Evolutionary conservation across 2,329 filamentous ascomycete genomes (phyloP).

Genomic region (Fusarium fracticaudum): DNA sequence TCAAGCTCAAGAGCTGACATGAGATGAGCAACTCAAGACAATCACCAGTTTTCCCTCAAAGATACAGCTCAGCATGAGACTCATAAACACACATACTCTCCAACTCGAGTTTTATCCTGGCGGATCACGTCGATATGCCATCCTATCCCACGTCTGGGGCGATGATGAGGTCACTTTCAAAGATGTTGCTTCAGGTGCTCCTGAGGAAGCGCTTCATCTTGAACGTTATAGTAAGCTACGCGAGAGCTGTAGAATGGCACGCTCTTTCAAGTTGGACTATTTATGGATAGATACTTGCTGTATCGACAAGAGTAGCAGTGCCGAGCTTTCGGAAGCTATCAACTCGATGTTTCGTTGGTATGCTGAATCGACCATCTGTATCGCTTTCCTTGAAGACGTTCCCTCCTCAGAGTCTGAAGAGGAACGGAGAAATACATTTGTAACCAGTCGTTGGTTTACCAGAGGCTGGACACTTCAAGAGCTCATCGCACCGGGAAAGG

Average conservation of each 20-base stretch:
- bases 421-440: background rate
- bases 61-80: slow-evolving; percentile 28
- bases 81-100: slow-evolving; percentile 39
- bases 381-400: slow-evolving; percentile 42
- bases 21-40: background rate
- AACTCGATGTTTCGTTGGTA: slow-evolving; percentile 50
- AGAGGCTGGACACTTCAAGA: slow-evolving; percentile 46
- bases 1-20: background rate
- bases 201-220: background rate
- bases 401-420: background rate
- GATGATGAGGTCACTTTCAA: slow-evolving; percentile 36
- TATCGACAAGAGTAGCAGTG: slow-evolving; percentile 47
- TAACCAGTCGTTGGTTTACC: slow-evolving; percentile 39
- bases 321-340: slow-evolving; percentile 46
- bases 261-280: slow-evolving; percentile 30
- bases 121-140: slow-evolving; percentile 37
- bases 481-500: slow-evolving; percentile 41
- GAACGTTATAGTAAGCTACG: slow-evolving; percentile 33
- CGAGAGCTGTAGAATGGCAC: slow-evolving; percentile 32
- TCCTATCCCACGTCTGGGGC: slow-evolving; percentile 44
- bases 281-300: slow-evolving; percentile 48
- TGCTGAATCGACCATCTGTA: slow-evolving; percentile 38
- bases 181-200: slow-evolving; percentile 10
- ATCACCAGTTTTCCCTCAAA: background rate
- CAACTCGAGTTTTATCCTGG: slow-evolving; percentile 34